Evolutionary conservation across 306 rosid species (phyloP).

Genomic region (Prinsepia uniflora): DNA sequence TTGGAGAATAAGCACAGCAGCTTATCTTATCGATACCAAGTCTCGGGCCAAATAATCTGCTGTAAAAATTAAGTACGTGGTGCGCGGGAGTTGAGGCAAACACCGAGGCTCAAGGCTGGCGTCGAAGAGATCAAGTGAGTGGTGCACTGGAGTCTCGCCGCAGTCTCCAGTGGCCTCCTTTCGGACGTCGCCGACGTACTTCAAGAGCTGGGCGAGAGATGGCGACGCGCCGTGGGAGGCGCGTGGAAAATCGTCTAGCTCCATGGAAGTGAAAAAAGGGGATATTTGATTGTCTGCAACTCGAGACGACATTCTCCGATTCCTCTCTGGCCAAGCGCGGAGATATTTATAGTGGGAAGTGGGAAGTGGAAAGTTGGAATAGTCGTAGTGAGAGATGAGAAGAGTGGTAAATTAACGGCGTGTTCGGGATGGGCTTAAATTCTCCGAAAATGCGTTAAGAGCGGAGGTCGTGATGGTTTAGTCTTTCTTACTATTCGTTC

Average conservation of each 20-base stretch:
- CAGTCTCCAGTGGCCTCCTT: constrained; percentile 72
- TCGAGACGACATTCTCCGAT: constrained; percentile 26
- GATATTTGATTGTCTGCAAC: constrained; percentile 38
- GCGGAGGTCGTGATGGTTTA: not conserved
- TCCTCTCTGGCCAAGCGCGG: not conserved
- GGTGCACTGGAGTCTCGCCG: constrained; percentile 70
- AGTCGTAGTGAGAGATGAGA: not conserved
- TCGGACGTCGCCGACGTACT: constrained; percentile 62
- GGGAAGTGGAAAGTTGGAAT: no score
- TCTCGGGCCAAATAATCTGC: no score
- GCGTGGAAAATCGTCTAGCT: constrained; percentile 33
- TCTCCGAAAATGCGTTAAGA: not conserved
- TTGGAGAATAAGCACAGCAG: no score
- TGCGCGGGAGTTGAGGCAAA: no score
- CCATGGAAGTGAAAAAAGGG: constrained; percentile 38
- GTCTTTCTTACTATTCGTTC: no score
- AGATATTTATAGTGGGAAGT: not conserved
- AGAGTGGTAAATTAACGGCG: not conserved
- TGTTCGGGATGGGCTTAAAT: not conserved
- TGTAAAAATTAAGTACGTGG: no score
- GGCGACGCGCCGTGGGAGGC: constrained; percentile 34
- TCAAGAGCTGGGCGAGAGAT: constrained; percentile 68
- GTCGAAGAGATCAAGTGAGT: constrained; percentile 34
- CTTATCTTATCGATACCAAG: no score
- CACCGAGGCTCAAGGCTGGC: constrained; percentile 44